Evolutionary conservation across 2,329 filamentous ascomycete species (phyloP).

Genomic region (Cadophora luteo-olivacea): DNA sequence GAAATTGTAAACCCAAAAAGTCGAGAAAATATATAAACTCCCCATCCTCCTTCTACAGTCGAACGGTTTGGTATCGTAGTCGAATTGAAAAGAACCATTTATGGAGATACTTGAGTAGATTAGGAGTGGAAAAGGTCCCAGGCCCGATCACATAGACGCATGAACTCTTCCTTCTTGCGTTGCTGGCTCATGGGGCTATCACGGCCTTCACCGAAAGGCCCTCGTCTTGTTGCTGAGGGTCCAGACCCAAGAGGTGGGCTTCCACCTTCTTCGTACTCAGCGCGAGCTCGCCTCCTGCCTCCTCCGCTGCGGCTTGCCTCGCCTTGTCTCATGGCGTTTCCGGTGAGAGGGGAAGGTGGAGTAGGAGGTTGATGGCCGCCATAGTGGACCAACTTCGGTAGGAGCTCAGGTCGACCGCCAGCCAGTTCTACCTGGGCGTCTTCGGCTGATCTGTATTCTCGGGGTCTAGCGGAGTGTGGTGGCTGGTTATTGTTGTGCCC

Average conservation of each 20-base stretch:
- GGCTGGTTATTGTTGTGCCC: constrained; percentile 67
- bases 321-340: constrained; percentile 40
- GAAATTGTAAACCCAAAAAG: neutral
- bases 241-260: constrained; percentile 84
- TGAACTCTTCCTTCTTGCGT: constrained; percentile 91
- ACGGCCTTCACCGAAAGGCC: constrained; percentile 80
- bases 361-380: constrained; percentile 92
- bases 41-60: neutral
- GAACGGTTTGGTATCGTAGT: constrained; percentile 24
- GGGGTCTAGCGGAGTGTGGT: constrained; percentile 65
- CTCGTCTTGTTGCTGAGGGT: constrained; percentile 64
- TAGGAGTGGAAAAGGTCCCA: constrained; percentile 98
- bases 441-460: constrained; percentile 95
- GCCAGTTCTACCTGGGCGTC: constrained; percentile 91
- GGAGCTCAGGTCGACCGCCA: constrained; percentile 87
- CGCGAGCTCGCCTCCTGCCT: constrained; percentile 77
- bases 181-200: constrained; percentile 84
- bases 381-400: constrained; percentile 95
- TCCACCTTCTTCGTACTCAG: constrained; percentile 92
- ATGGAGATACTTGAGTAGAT: constrained; percentile 37
- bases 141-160: constrained; percentile 83
- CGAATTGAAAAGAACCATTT: constrained; percentile 21
- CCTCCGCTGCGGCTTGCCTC: constrained; percentile 57
- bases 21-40: constrained; percentile 8
- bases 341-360: constrained; percentile 62